Evolutionary conservation across 495 filamentous ascomycete species (phyloP), one percentile per base, ranked within the genome.

Genomic region (Staphylotrichum longicolle): DNA sequence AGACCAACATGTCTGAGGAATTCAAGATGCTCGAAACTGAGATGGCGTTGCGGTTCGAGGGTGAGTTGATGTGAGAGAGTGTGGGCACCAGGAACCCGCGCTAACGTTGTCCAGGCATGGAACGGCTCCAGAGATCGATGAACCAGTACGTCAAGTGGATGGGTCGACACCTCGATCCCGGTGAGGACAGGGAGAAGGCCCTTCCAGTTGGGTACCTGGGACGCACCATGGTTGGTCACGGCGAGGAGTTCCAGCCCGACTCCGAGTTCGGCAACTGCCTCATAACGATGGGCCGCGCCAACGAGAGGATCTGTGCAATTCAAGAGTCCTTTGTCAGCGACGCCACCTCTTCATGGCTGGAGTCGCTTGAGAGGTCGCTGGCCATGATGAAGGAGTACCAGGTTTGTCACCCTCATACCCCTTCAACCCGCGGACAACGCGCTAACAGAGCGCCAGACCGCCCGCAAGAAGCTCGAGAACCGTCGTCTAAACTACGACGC

Each of bases 301-400:
- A 98, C 68, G 95, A 98, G 79, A 86, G 89, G 42, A 80, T 98
- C 58, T 90, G 89, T 3, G 85, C 91, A 39, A 81, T 92, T 44
- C 95, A 98, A 67, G 95, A 98, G 71, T 83, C 78, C 5, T 97
- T 94, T 63, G 85, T 91, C 61, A 78, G 82, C 33, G 85, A 93
- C 68, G 91, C 92, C 61, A 96, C 88, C 37, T 82, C 86, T 52
- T 89, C 85, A 72, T 97, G 94, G 94, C 83, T 96, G 60, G 93
- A 98, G 74, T 91, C 90, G 10, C 74, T 96, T 52, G 94, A 98
- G 70, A 80, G 93, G 63, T 94, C 90, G 10, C 74, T 96, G 59
- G 88, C 90, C 35, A 93, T 96, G 82, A 91, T 98, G 91, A 98
- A 96, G 72, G 95, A 98, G 68, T 97, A 97, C 63, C 92, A 96